Evolutionary conservation across 2,329 filamentous ascomycete species (phyloP), one percentile per base, ranked within the genome.

Genomic region (Aspergillus sergii): DNA sequence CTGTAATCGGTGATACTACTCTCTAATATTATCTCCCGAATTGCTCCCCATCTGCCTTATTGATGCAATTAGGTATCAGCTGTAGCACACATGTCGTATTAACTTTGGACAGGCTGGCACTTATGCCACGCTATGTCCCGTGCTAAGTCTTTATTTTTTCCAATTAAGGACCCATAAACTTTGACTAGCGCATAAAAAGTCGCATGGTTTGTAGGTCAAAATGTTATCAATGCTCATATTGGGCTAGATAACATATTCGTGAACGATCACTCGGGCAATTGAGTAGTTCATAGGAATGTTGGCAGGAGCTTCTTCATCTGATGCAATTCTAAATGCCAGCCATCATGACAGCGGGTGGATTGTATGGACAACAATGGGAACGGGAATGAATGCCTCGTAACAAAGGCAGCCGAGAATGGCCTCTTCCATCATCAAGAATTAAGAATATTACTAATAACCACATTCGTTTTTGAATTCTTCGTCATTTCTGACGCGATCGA

Each of bases 191-290:
- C 30, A 41, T 41, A 19, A n/a, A 41, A 19, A 19, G 50, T 53
- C 14, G 50, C 50, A 53, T 41, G 39, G 39, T 9, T 7, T 48
- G 45, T 48, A 26, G 23, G 21, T 48, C 7, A 23, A 26, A 9
- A 41, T 19, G 28, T 12, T 51, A 32, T 50, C 26, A 32, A 23
- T 34, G 28, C 48, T 32, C 26, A 32, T 51, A n/a, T 26, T n/a
- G 48, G 48, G 48, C 34, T 51, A 51, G 48, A 51, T 34, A 51
- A 32, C 28, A 51, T 51, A 32, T 39, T 55, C 12, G 36, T 5
- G 21, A 55, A 21, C 32, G n/a, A 39, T 55, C 32, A 55, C 51
- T 55, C 51, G 51, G 51, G 51, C 51, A 41, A 55, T 55, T 55
- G 34, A 55, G 26, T 26, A 55, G n/a, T 55, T 39, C 26, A 14